Evolutionary conservation across 176 grass and related monocot genomes (phyloP), one percentile per base, ranked within the genome.

Genomic region (Oryza glaberrima): DNA sequence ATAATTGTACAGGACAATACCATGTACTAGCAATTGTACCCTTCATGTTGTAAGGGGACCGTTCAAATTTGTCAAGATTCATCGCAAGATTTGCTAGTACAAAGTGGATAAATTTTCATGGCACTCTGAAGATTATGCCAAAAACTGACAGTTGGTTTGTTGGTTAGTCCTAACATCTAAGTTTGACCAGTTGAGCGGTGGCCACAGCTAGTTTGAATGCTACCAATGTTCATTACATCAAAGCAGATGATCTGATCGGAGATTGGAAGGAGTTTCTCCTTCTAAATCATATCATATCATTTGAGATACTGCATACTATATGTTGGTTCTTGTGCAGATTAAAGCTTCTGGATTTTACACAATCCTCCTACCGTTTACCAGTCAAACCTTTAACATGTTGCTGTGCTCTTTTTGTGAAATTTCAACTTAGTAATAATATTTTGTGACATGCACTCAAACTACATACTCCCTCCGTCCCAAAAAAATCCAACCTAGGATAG

Each of bases 181-280:
- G 28, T 32, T 32, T 63, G 8, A 12, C 51, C 34, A 5, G n/a
- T 32, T 61, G 8, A 12, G 51, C 34, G 8, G 40, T 76, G 65
- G 76, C 41, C 19, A 17, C 15, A 49, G 1, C 58, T 47, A 63
- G 28, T 19, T 3, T 36, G 46, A 82, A 26, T 63, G 73, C 14
- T 86, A 69, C n/a, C 34, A 80, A 63, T 70, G n/a, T 51, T 79
- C 13, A 81, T 49, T 83, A 61, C 40, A 70, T 85, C 66, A 15
- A 49, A 63, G 41, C 75, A 82, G 70, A 85, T 85, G 47, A 83
- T 64, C 75, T 60, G 13, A 78, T 78, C 76, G 48, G 11, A n/a
- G 16, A 74, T 22, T 44, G 46, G 0, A 85, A 66, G 44, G 64
- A 85, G n/a, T 46, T 72, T 16, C 34, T 17, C 54, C 15, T 20